phyloP scores from a whole-genome alignment of 2,329 filamentous ascomycete genomes.

The Rosellinia necatrix region DNA sequence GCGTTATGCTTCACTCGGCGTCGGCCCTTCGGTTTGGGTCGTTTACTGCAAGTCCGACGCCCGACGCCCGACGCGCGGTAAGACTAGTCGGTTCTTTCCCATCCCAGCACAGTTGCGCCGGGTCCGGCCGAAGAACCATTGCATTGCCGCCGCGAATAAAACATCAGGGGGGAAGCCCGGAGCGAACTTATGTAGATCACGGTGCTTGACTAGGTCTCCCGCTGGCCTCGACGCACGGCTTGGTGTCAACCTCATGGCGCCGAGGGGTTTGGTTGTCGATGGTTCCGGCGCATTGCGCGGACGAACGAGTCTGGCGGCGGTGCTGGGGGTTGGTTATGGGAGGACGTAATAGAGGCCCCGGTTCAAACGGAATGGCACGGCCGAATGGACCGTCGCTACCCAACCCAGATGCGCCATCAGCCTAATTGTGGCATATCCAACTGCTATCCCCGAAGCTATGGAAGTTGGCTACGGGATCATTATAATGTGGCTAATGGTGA shows the following conservation, averaged over 20 bases:
- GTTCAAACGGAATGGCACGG: conserved; percentile 61
- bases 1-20: conserved; percentile 61
- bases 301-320: conserved; percentile 42
- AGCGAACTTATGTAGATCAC: conserved; percentile 51
- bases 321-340: conserved; percentile 52
- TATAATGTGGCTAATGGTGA: no score
- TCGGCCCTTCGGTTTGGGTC: conserved; percentile 62
- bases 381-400: conserved; percentile 62
- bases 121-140: no score
- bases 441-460: conserved; percentile 55
- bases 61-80: conserved; percentile 43
- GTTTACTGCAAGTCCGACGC: conserved; percentile 61
- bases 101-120: no score
- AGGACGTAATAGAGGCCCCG: conserved; percentile 55
- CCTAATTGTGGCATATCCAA: conserved; percentile 65
- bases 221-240: conserved; percentile 65
- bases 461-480: no score
- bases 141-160: conserved; percentile 60
- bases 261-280: conserved; percentile 50
- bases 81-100: no score
- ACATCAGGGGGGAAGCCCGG: conserved; percentile 48
- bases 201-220: conserved; percentile 64
- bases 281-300: conserved; percentile 45
- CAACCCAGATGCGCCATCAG: conserved; percentile 62
- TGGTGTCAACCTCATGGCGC: conserved; percentile 54